A percentile compares a stretch with the other conserved stretches of the same genome.
These are phyloP conservation scores for Thinopyrum elongatum DNA, from an alignment of 176 grass and related monocot species.

Conservation along the genomic window DNA sequence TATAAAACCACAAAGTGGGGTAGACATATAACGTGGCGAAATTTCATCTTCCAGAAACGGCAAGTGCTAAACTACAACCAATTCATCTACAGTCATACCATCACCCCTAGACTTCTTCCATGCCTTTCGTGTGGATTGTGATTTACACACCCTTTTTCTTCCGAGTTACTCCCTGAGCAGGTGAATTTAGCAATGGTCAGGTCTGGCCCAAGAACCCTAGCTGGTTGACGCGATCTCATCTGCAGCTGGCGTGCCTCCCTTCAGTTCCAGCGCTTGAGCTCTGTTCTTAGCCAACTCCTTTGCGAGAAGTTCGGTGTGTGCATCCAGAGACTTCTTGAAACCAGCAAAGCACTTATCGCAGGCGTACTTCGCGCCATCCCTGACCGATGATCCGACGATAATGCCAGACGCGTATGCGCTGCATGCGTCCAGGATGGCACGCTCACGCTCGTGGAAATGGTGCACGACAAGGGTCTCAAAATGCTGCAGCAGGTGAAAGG, in stretches of 20 bases:
- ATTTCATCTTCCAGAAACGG: not conserved
- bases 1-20: not conserved
- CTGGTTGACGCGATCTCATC: conserved; percentile 30
- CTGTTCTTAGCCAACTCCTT: conserved; percentile 42
- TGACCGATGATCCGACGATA: conserved; percentile 41
- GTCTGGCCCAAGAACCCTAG: conserved; percentile 20
- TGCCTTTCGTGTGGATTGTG: not conserved
- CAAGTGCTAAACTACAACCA: not conserved
- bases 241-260: not conserved
- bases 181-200: conserved; percentile 8
- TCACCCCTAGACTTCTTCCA: not conserved
- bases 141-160: conserved; percentile 5
- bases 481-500: conserved; percentile 40
- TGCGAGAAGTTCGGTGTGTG: conserved; percentile 34
- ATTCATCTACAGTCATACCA: not conserved
- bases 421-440: conserved; percentile 41
- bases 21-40: not conserved
- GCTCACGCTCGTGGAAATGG: conserved; percentile 44
- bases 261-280: conserved; percentile 6
- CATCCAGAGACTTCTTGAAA: conserved; percentile 42
- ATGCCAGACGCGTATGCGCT: conserved; percentile 44
- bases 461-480: conserved; percentile 44
- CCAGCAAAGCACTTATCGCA: conserved; percentile 40
- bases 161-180: not conserved
- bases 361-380: conserved; percentile 5